Evolutionary conservation across 2,329 filamentous ascomycete genomes (phyloP).

Genomic region (Paraphaeosphaeria minitans): DNA sequence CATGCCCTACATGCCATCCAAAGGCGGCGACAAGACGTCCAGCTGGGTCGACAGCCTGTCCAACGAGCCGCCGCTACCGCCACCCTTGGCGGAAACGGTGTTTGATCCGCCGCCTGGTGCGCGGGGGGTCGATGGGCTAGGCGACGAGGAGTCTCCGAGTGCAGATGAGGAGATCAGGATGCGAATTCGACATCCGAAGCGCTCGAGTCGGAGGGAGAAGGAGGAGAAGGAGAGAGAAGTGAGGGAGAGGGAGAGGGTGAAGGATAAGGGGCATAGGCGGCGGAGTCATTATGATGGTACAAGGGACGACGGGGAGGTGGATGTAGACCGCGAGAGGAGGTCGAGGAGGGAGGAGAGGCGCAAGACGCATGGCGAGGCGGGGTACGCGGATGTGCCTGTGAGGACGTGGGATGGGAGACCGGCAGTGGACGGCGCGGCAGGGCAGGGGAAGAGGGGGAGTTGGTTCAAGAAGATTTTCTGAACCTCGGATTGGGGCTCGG

Average conservation of each 20-base stretch:
- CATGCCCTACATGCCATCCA: constrained; percentile 39
- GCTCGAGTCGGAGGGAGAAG: constrained; percentile 37
- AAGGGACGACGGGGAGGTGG: constrained; percentile 25
- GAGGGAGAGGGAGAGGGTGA: constrained; percentile 33
- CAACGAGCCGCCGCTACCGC: constrained; percentile 53
- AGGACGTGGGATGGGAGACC: constrained; percentile 51
- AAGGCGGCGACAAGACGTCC: constrained; percentile 54
- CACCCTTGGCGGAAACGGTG: constrained; percentile 53
- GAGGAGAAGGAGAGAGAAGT: constrained; percentile 30
- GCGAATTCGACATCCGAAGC: constrained; percentile 35
- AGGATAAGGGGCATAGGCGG: constrained; percentile 33
- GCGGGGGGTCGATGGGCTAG: constrained; percentile 22
- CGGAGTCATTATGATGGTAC: constrained; percentile 32
- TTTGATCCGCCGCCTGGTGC: constrained; percentile 46
- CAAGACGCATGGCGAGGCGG: constrained; percentile 36
- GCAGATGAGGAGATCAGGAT: constrained; percentile 48
- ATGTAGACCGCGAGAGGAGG: constrained; percentile 22
- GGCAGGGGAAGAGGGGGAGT: constrained; percentile 48
- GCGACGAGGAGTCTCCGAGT: constrained; percentile 42
- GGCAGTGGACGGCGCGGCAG: constrained; percentile 30
- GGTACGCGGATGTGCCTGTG: constrained; percentile 39
- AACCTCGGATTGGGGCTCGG: constrained; percentile 4
- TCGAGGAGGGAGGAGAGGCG: constrained; percentile 31
- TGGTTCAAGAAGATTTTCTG: constrained; percentile 55
- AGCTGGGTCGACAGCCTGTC: constrained; percentile 56